Conservation (phyloP, 129 eudicot genomes). For the Glebionis coronaria region DNA sequence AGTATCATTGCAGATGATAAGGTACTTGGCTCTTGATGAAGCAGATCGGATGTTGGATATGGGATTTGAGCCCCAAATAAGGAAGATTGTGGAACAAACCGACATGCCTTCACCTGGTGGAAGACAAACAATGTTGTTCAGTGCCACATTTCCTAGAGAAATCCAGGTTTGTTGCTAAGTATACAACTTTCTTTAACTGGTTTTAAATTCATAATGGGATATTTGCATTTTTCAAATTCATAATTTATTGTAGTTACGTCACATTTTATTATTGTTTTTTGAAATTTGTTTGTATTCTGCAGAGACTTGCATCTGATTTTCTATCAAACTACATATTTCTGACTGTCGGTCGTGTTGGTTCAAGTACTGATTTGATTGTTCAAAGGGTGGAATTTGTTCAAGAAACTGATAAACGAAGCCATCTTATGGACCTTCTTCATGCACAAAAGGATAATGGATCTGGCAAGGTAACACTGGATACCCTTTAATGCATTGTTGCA, state of each 20-base stretch:
- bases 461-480: constrained; percentile 46
- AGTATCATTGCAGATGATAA: constrained; percentile 39
- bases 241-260: neutral
- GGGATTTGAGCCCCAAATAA: constrained; percentile 45
- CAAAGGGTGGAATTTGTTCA: constrained; percentile 72
- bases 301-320: constrained; percentile 78
- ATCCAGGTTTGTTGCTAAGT: constrained; percentile 37
- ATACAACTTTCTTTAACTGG: too few relatives aligned
- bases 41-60: constrained; percentile 44
- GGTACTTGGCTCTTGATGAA: constrained; percentile 41
- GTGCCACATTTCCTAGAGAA: constrained; percentile 46
- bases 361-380: constrained; percentile 68
- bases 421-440: constrained; percentile 74
- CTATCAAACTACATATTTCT: constrained; percentile 57
- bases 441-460: constrained; percentile 57
- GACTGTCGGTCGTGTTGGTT: constrained; percentile 72
- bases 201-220: neutral
- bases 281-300: constrained; percentile 24
- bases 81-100: constrained; percentile 40
- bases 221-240: neutral
- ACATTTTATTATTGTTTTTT: neutral
- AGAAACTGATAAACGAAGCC: constrained; percentile 66
- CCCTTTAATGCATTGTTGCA: constrained; percentile 5
- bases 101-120: constrained; percentile 42
- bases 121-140: constrained; percentile 41